Evolutionary conservation across 495 filamentous ascomycete genomes (phyloP).

Genomic region (Thozetella sp.): DNA sequence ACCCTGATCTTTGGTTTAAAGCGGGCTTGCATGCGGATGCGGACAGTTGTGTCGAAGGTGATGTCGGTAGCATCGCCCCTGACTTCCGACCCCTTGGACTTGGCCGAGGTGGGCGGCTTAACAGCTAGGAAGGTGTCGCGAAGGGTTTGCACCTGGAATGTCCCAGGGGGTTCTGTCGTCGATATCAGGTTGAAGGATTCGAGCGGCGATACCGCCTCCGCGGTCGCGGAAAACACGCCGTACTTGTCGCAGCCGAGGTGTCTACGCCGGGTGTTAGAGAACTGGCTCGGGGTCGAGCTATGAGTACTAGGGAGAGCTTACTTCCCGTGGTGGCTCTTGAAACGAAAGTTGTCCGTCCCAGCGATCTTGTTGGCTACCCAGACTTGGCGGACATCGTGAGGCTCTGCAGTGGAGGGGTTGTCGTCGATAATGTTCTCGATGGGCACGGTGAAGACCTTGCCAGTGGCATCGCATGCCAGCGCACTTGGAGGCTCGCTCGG

Average conservation of each 20-base stretch:
- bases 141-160: slow-evolving; percentile 69
- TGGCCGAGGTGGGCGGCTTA: slow-evolving; percentile 40
- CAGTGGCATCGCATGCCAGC: slow-evolving; percentile 81
- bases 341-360: slow-evolving; percentile 76
- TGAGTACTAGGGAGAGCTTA: slow-evolving; percentile 35
- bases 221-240: slow-evolving; percentile 74
- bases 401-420: slow-evolving; percentile 80
- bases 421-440: slow-evolving; percentile 84
- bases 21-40: slow-evolving; percentile 90
- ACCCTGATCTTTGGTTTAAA: slow-evolving; percentile 85
- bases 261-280: slow-evolving; percentile 23
- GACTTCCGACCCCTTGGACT: slow-evolving; percentile 59
- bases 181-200: slow-evolving; percentile 79
- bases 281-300: neutral
- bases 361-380: slow-evolving; percentile 88
- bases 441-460: slow-evolving; percentile 76
- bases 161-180: slow-evolving; percentile 61
- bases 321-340: slow-evolving; percentile 88
- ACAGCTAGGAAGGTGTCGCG: slow-evolving; percentile 63
- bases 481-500: slow-evolving; percentile 68
- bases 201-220: slow-evolving; percentile 78
- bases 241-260: slow-evolving; percentile 83
- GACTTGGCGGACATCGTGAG: slow-evolving; percentile 92
- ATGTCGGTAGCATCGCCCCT: slow-evolving; percentile 76
- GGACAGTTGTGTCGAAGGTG: slow-evolving; percentile 74